Evolutionary conservation across 768 basidiomycete genomes (phyloP).

Genomic region (Tremella yokohamensis): DNA sequence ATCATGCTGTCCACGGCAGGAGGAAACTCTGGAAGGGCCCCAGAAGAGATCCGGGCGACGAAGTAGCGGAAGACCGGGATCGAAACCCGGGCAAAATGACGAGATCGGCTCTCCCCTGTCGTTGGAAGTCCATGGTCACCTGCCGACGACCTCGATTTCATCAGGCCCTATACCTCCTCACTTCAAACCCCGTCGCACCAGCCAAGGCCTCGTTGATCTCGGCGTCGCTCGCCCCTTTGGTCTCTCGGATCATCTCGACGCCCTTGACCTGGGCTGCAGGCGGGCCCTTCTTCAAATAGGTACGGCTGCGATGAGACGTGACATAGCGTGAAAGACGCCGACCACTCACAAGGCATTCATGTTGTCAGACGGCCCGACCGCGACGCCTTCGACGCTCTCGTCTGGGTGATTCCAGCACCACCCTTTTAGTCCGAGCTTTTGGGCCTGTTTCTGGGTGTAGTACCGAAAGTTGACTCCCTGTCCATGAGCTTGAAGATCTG

Average conservation of each 20-base stretch:
- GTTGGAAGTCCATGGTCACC: too few species aligned
- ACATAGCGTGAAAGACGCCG: background rate
- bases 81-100: too few species aligned
- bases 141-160: too few species aligned
- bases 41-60: too few species aligned
- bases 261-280: constrained; percentile 33
- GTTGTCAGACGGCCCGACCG: constrained; percentile 32
- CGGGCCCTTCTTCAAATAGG: constrained; percentile 30
- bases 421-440: constrained; percentile 37
- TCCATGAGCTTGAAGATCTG: background rate
- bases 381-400: constrained; percentile 43
- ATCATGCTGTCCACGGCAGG: too few species aligned
- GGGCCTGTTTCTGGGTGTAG: constrained; percentile 38
- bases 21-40: too few species aligned
- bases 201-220: constrained; percentile 25
- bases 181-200: constrained; percentile 14
- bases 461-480: constrained; percentile 39
- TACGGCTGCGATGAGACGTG: background rate
- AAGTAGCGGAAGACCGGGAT: too few species aligned
- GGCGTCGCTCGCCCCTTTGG: constrained; percentile 23
- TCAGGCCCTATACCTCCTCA: constrained; percentile 5
- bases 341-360: constrained; percentile 39
- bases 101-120: too few species aligned
- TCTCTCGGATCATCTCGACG: constrained; percentile 37
- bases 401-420: constrained; percentile 47